These are phyloP conservation scores for Linum lewisii DNA, from an alignment of 345 rosid species.

Conservation along the genomic window DNA sequence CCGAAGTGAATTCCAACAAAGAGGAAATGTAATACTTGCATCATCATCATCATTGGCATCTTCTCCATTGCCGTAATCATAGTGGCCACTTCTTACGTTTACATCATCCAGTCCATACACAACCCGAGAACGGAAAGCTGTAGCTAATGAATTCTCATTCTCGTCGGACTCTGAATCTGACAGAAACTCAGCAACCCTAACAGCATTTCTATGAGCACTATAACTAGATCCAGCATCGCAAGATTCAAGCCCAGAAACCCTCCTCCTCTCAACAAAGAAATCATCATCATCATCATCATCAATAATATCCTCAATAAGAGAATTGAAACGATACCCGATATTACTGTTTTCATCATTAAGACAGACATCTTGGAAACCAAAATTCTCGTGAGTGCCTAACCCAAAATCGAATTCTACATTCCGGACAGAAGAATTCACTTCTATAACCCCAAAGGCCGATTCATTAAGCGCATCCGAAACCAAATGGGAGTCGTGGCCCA, in stretches of 20 bases:
- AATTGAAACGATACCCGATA: conserved; percentile 11
- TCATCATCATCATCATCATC: conserved; percentile 35
- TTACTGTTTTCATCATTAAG: conserved; percentile 16
- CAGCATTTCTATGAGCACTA: conserved; percentile 16
- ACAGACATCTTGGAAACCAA: conserved; percentile 23
- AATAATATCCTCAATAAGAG: conserved; percentile 21
- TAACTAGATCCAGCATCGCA: too few relatives aligned
- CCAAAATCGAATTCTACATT: conserved; percentile 37
- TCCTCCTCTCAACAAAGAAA: conserved; percentile 48
- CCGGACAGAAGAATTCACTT: conserved; percentile 25
- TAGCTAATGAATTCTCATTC: conserved; percentile 23
- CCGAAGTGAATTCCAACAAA: conserved; percentile 68
- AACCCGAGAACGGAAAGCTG: conserved; percentile 42
- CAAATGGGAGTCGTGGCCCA: conserved; percentile 18
- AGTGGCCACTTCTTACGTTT: conserved; percentile 6
- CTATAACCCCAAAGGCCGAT: conserved; percentile 34
- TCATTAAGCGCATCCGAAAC: conserved; percentile 28
- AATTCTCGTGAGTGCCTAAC: conserved; percentile 27
- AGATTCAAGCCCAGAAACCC: conserved; percentile 30
- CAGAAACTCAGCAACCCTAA: conserved; percentile 28
- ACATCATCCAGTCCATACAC: conserved; percentile 24
- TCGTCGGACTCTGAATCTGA: conserved; percentile 45
- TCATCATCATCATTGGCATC: conserved; percentile 39
- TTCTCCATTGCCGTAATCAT: conserved; percentile 11
- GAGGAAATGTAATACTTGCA: conserved; percentile 38